phyloP scores from a whole-genome alignment of 1,139 yeast species.

The Lodderomyces oxycetoniae region DNA sequence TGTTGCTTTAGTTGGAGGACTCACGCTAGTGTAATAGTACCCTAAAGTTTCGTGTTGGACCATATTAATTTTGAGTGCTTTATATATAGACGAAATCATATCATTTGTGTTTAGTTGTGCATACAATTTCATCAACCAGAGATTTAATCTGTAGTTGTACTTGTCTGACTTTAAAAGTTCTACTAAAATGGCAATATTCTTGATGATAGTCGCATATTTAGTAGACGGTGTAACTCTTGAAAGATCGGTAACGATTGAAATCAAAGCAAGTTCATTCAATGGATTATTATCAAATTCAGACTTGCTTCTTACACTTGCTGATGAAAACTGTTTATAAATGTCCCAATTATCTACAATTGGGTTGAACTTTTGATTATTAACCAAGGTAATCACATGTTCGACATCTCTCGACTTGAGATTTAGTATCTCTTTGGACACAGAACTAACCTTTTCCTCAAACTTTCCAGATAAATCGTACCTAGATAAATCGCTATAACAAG shows the following conservation, averaged over 20 bases:
- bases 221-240: slow-evolving; percentile 11
- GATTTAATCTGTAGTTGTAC: slow-evolving; percentile 60
- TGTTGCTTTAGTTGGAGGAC: slow-evolving; percentile 28
- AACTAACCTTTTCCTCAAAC: slow-evolving; percentile 11
- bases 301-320: slow-evolving; percentile 7
- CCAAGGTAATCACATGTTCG: slow-evolving; percentile 34
- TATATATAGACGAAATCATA: slow-evolving; percentile 48
- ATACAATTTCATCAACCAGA: slow-evolving; percentile 71
- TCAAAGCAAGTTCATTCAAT: slow-evolving; percentile 59
- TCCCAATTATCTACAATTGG: slow-evolving; percentile 23
- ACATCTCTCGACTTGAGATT: slow-evolving; percentile 13
- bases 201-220: slow-evolving; percentile 15
- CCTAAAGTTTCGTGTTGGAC: slow-evolving; percentile 76
- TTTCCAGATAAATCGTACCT: slow-evolving; percentile 23
- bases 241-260: slow-evolving; percentile 35
- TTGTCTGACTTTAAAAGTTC: slow-evolving; percentile 46
- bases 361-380: slow-evolving; percentile 50
- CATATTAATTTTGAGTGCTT: slow-evolving; percentile 61
- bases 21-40: slow-evolving; percentile 49
- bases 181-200: slow-evolving; percentile 45
- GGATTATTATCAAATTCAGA: slow-evolving; percentile 22
- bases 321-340: slow-evolving; percentile 24
- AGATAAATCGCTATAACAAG: slow-evolving; percentile 57
- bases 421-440: not conserved
- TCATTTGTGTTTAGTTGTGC: slow-evolving; percentile 52